These are phyloP conservation scores for Fusarium drepaniforme DNA, from an alignment of 2,329 filamentous ascomycete species.

Conservation along the genomic window DNA sequence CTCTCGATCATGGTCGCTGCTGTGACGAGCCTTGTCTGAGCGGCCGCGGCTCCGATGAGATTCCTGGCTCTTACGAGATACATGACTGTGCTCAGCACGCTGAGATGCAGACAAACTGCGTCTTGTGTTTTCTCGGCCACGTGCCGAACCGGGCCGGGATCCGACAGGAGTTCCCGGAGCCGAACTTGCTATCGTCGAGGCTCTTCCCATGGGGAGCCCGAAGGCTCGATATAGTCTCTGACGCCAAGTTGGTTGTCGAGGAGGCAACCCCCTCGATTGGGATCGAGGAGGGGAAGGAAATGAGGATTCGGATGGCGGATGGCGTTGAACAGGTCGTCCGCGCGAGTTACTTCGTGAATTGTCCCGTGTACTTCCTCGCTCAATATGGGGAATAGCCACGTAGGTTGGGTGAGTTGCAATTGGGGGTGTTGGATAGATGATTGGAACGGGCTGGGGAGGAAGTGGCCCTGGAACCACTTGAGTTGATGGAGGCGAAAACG, in stretches of 20 bases:
- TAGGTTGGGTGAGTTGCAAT: neutral
- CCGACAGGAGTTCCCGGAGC: constrained; percentile 21
- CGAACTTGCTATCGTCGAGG: constrained; percentile 51
- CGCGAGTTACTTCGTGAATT: neutral
- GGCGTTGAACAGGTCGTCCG: neutral
- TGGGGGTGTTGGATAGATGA: constrained; percentile 3
- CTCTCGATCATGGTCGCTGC: neutral
- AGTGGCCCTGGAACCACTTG: constrained; percentile 2
- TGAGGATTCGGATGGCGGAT: constrained; percentile 1
- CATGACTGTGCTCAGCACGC: neutral
- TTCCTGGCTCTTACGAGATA: neutral
- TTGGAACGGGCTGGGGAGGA: constrained; percentile 12
- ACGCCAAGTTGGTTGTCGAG: constrained; percentile 42
- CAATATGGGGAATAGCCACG: neutral
- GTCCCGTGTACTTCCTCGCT: neutral
- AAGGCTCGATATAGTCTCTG: constrained; percentile 45
- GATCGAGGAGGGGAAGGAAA: neutral
- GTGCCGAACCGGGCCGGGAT: constrained; percentile 1
- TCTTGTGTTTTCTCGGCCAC: neutral
- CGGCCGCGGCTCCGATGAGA: neutral
- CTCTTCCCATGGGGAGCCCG: constrained; percentile 48
- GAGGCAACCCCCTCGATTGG: constrained; percentile 8
- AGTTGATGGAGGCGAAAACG: neutral
- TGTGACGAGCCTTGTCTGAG: neutral
- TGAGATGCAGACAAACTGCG: neutral